These are phyloP conservation scores for Pythium myriotylum DNA, from an alignment of 352 stramenopile species.

Conservation along the genomic window DNA sequence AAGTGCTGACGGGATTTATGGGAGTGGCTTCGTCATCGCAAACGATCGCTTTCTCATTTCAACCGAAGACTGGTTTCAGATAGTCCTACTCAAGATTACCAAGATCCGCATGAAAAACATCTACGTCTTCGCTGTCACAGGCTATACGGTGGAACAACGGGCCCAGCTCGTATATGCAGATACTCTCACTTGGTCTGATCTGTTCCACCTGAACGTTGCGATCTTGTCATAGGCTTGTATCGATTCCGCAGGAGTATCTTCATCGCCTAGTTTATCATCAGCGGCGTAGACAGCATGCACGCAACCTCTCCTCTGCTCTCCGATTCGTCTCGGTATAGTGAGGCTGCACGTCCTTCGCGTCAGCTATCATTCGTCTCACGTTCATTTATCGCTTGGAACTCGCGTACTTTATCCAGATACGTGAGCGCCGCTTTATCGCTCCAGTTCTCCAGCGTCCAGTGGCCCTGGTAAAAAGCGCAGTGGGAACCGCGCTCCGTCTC, in stretches of 20 bases:
- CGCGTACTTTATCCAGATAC: constrained; percentile 62
- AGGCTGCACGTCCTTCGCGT: too few relatives aligned
- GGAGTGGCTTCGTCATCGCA: constrained; percentile 58
- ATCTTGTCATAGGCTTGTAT: constrained; percentile 31
- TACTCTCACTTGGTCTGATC: constrained; percentile 28
- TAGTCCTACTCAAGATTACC: constrained; percentile 49
- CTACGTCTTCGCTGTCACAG: constrained; percentile 43
- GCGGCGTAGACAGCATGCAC: too few relatives aligned
- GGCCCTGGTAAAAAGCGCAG: constrained; percentile 78
- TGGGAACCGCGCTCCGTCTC: constrained; percentile 65
- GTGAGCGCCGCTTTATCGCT: constrained; percentile 55
- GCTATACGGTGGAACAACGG: constrained; percentile 29
- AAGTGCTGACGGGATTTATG: constrained; percentile 55
- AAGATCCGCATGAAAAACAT: constrained; percentile 42
- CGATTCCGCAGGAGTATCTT: background rate
- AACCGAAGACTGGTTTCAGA: constrained; percentile 42
- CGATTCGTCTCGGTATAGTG: too few relatives aligned
- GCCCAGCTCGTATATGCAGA: constrained; percentile 35
- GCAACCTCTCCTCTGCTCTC: too few relatives aligned
- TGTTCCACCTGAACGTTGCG: constrained; percentile 30
- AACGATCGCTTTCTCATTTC: constrained; percentile 53
- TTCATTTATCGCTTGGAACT: constrained; percentile 53
- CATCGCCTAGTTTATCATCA: constrained; percentile 16
- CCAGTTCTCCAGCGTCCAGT: constrained; percentile 68
- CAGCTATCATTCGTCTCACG: too few relatives aligned